Evolutionary conservation across 2,329 filamentous ascomycete genomes (phyloP).

Genomic region (Ophiostoma ips): DNA sequence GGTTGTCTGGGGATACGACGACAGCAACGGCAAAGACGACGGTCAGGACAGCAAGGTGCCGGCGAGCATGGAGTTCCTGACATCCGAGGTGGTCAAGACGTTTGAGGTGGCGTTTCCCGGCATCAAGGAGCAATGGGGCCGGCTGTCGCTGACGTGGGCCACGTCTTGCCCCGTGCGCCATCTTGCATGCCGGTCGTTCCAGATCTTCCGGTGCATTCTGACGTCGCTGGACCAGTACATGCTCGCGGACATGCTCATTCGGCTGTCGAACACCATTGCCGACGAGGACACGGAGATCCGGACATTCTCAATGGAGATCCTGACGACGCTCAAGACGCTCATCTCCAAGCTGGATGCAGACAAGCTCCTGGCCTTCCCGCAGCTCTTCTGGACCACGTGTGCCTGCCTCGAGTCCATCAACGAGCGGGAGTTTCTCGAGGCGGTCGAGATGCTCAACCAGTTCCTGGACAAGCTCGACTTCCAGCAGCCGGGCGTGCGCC

Average conservation of each 20-base stretch:
- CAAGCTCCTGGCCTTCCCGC: constrained; percentile 77
- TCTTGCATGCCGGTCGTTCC: constrained; percentile 90
- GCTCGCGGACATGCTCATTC: constrained; percentile 91
- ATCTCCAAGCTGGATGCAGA: constrained; percentile 71
- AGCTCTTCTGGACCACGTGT: constrained; percentile 95
- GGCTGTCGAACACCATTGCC: constrained; percentile 91
- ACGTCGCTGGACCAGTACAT: constrained; percentile 83
- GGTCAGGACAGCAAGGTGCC: constrained; percentile 70
- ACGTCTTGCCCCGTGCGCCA: constrained; percentile 93
- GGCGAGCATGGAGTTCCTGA: constrained; percentile 72
- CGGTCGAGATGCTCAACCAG: constrained; percentile 78
- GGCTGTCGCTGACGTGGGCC: constrained; percentile 83
- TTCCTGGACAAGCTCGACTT: constrained; percentile 77
- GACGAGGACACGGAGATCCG: constrained; percentile 91
- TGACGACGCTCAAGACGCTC: constrained; percentile 85
- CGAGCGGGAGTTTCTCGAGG: constrained; percentile 86
- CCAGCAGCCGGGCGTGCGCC: constrained; percentile 51
- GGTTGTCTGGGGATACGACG: constrained; percentile 89
- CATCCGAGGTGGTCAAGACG: constrained; percentile 67
- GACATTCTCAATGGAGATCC: constrained; percentile 93
- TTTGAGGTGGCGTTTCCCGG: constrained; percentile 75
- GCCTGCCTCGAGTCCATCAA: constrained; percentile 95
- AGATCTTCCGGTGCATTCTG: constrained; percentile 88
- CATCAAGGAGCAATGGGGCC: constrained; percentile 83
- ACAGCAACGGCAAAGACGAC: constrained; percentile 68